phyloP scores from a whole-genome alignment of 495 filamentous ascomycete genomes.

The Aspergillus panamensis region DNA sequence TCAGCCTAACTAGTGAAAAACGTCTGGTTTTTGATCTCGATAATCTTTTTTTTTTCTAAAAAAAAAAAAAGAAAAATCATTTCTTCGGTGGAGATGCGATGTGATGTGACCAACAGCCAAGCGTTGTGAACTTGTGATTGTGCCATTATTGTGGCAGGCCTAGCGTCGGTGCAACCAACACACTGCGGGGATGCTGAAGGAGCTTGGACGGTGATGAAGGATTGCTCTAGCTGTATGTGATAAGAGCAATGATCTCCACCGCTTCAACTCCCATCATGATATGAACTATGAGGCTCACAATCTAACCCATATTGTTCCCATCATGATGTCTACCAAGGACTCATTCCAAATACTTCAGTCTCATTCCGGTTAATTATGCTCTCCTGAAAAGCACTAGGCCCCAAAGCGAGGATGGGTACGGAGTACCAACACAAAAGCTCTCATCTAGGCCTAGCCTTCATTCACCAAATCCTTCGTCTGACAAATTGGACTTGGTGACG shows the following conservation, averaged over 20 bases:
- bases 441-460: neutral
- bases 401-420: neutral
- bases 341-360: neutral
- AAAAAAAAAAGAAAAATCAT: too few species aligned
- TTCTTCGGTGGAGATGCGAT: constrained; percentile 5
- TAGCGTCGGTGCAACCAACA: neutral
- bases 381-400: neutral
- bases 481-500: neutral
- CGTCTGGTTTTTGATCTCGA: neutral
- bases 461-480: neutral
- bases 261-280: constrained; percentile 6
- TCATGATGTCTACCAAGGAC: neutral
- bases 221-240: constrained; percentile 14
- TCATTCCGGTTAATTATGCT: neutral
- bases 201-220: constrained; percentile 22
- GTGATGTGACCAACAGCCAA: constrained; percentile 18
- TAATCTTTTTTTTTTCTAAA: too few species aligned
- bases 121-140: constrained; percentile 5
- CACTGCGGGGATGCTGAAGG: constrained; percentile 22
- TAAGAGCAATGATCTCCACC: constrained; percentile 12
- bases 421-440: neutral
- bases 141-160: constrained; percentile 7
- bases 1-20: neutral
- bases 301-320: neutral
- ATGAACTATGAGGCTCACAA: neutral